Conservation (phyloP, 495 filamentous ascomycete genomes). For the Trichocladium uniseriatum region DNA sequence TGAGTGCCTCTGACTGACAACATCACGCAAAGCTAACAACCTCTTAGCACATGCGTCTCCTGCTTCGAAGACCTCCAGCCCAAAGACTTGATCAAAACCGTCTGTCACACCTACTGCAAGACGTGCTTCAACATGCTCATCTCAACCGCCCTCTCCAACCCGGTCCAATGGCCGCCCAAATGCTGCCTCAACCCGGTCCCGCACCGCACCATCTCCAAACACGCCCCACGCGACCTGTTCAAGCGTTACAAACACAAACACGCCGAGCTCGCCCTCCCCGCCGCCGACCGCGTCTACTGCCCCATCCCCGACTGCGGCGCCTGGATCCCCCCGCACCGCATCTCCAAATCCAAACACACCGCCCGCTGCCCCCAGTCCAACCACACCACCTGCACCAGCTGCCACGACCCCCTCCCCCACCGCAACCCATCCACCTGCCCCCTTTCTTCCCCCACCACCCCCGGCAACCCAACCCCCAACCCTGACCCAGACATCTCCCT, state of each 20-base stretch:
- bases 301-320: too few species aligned
- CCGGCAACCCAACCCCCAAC: too few species aligned
- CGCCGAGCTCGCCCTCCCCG: slow-evolving; percentile 30
- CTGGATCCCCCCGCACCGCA: neutral
- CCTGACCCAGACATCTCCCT: too few species aligned
- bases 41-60: slow-evolving; percentile 31
- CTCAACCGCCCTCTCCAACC: slow-evolving; percentile 25
- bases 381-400: too few species aligned
- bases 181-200: slow-evolving; percentile 36
- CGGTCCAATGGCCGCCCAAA: slow-evolving; percentile 39
- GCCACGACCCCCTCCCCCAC: too few species aligned
- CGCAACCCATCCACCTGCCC: too few species aligned
- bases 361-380: too few species aligned
- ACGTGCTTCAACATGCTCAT: slow-evolving; percentile 35
- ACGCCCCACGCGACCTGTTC: slow-evolving; percentile 17
- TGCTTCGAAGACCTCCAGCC: slow-evolving; percentile 29
- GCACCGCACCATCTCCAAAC: slow-evolving; percentile 19
- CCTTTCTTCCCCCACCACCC: too few species aligned
- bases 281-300: slow-evolving; percentile 25
- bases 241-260: slow-evolving; percentile 21
- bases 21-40: too few species aligned
- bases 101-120: slow-evolving; percentile 35
- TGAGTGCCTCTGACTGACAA: too few species aligned
- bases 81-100: slow-evolving; percentile 23
- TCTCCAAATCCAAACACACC: neutral